Evolutionary conservation across 768 basidiomycete species (phyloP).

Genomic region (Leccinum pellstonianum): DNA sequence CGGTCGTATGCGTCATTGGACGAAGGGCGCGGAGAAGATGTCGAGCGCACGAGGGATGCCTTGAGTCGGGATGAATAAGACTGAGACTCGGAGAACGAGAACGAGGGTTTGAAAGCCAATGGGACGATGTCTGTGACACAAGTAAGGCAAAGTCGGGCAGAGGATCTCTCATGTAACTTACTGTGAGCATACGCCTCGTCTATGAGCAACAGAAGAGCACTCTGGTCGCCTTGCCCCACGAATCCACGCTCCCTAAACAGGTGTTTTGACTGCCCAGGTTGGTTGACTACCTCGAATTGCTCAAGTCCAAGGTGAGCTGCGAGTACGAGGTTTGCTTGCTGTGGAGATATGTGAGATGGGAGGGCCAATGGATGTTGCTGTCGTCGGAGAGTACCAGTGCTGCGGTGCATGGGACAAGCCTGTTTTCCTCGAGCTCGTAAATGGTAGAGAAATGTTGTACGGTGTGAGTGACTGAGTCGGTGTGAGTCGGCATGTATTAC

Average conservation of each 20-base stretch:
- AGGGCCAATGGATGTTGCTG: constrained; percentile 14
- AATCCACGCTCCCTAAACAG: constrained; percentile 43
- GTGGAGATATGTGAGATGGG: constrained; percentile 43
- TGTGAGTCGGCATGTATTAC: too few species aligned
- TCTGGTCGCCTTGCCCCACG: constrained; percentile 53
- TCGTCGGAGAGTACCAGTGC: too few species aligned
- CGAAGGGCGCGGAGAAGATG: constrained; percentile 40
- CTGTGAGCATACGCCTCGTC: constrained; percentile 57
- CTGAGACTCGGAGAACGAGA: constrained; percentile 37
- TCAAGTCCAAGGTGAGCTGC: constrained; percentile 75
- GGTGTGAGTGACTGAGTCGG: too few species aligned
- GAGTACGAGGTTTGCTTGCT: constrained; percentile 58
- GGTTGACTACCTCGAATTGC: constrained; percentile 51
- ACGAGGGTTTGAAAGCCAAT: constrained; percentile 45
- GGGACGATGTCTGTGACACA: constrained; percentile 56
- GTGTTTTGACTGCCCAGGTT: constrained; percentile 22
- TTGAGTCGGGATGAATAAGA: constrained; percentile 33
- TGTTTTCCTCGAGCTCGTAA: too few species aligned
- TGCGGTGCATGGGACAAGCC: too few species aligned
- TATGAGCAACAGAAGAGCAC: constrained; percentile 53
- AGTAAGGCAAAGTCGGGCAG: not conserved
- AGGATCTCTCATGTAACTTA: constrained; percentile 28
- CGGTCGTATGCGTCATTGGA: constrained; percentile 38
- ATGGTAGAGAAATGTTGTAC: too few species aligned
- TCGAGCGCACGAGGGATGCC: constrained; percentile 38